phyloP scores from a whole-genome alignment of 176 grass and related monocot species.

The Stipa capillata region DNA sequence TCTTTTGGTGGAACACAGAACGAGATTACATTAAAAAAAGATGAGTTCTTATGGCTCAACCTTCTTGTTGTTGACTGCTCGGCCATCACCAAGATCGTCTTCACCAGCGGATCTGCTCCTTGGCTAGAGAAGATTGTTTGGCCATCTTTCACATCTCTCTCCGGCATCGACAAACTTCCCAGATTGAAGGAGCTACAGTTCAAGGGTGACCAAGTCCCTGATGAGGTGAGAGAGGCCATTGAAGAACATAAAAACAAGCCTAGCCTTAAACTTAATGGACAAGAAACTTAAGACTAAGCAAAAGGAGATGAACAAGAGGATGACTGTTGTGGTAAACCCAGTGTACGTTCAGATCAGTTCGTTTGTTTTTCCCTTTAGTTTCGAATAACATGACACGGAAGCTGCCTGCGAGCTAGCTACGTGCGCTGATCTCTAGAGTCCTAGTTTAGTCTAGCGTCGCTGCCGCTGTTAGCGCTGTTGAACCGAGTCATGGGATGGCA shows the following conservation, averaged over 20 bases:
- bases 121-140: not conserved
- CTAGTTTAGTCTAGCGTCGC: too few relatives aligned
- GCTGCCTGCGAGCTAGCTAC: too few relatives aligned
- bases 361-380: too few relatives aligned
- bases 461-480: too few relatives aligned
- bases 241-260: not conserved
- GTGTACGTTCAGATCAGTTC: too few relatives aligned
- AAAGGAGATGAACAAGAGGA: not conserved
- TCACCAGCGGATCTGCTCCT: not conserved
- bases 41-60: not conserved
- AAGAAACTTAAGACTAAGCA: not conserved
- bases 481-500: too few relatives aligned
- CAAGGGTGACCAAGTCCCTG: not conserved
- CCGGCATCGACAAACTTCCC: not conserved
- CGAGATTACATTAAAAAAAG: not conserved
- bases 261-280: not conserved
- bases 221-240: not conserved
- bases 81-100: not conserved
- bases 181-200: slow-evolving; percentile 7
- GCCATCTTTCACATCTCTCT: not conserved
- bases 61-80: not conserved
- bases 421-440: too few relatives aligned
- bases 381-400: too few relatives aligned
- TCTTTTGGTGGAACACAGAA: not conserved
- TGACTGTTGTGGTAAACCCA: too few relatives aligned